phyloP scores from a whole-genome alignment of 495 filamentous ascomycete species.

The Friedmanniomyces simplex region DNA sequence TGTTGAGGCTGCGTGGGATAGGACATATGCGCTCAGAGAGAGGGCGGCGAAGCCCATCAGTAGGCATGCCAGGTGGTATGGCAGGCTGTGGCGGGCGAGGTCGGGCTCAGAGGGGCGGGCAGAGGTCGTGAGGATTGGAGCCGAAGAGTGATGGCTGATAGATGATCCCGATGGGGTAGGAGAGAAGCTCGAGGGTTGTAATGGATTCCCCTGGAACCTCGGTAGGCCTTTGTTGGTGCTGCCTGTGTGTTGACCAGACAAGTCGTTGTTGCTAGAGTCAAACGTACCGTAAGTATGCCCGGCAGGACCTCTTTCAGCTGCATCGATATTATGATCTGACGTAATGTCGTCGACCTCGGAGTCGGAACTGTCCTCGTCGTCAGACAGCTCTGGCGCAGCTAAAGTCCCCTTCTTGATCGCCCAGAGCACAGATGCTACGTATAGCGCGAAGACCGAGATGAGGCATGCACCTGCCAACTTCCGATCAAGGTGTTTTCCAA shows the following conservation, averaged over 20 bases:
- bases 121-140: not conserved
- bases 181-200: not conserved
- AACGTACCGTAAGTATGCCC: not conserved
- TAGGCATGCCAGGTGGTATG: slow-evolving; percentile 36
- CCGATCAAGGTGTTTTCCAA: slow-evolving; percentile 22
- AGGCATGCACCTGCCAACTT: slow-evolving; percentile 31
- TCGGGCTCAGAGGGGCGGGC: not conserved
- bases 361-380: slow-evolving; percentile 23
- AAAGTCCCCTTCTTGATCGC: slow-evolving; percentile 39
- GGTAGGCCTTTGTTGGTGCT: not conserved
- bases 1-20: slow-evolving; percentile 37
- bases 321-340: not conserved
- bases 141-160: not conserved
- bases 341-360: not conserved
- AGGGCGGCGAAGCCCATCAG: slow-evolving; percentile 40
- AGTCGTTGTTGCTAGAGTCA: not conserved
- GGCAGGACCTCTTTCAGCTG: not conserved
- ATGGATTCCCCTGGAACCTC: not conserved
- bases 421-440: slow-evolving; percentile 38
- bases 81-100: slow-evolving; percentile 6
- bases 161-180: not conserved
- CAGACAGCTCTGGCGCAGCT: slow-evolving; percentile 32
- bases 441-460: slow-evolving; percentile 38
- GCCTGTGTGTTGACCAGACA: not conserved
- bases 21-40: slow-evolving; percentile 34